Conservation (phyloP, 768 basidiomycete genomes). For the Mycena alexandri region DNA sequence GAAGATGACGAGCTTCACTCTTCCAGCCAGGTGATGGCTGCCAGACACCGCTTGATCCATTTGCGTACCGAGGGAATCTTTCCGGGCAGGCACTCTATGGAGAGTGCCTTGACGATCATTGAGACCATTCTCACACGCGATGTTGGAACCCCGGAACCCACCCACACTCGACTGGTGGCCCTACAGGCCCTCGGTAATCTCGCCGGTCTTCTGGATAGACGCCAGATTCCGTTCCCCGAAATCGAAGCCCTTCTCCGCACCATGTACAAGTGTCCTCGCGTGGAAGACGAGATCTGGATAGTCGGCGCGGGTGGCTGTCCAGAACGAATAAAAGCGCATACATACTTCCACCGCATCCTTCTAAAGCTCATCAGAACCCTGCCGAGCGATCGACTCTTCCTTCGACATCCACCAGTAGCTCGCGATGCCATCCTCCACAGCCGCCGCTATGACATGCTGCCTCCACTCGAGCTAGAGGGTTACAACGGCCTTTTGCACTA, state of each 20-base stretch:
- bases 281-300: conserved; percentile 55
- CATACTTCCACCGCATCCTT: conserved; percentile 64
- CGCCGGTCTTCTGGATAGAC: conserved; percentile 63
- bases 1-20: conserved; percentile 35
- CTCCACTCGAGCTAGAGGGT: conserved; percentile 52
- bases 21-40: conserved; percentile 25
- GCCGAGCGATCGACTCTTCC: conserved; percentile 41
- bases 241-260: conserved; percentile 60
- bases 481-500: conserved; percentile 79
- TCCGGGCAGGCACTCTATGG: conserved; percentile 35
- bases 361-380: conserved; percentile 53
- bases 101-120: conserved; percentile 50
- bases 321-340: conserved; percentile 53
- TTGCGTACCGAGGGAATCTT: conserved; percentile 34
- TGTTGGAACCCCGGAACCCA: conserved; percentile 34
- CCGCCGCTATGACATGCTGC: conserved; percentile 40
- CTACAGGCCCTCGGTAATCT: conserved; percentile 75
- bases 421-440: conserved; percentile 24
- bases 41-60: conserved; percentile 28
- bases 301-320: conserved; percentile 41
- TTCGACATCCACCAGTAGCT: conserved; percentile 37
- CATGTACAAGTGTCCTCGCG: conserved; percentile 61
- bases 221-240: conserved; percentile 59
- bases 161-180: conserved; percentile 48
- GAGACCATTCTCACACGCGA: conserved; percentile 48